These are phyloP conservation scores for Penicillium sp. DNA, from an alignment of 2,329 filamentous ascomycete genomes.

Conservation along the genomic window DNA sequence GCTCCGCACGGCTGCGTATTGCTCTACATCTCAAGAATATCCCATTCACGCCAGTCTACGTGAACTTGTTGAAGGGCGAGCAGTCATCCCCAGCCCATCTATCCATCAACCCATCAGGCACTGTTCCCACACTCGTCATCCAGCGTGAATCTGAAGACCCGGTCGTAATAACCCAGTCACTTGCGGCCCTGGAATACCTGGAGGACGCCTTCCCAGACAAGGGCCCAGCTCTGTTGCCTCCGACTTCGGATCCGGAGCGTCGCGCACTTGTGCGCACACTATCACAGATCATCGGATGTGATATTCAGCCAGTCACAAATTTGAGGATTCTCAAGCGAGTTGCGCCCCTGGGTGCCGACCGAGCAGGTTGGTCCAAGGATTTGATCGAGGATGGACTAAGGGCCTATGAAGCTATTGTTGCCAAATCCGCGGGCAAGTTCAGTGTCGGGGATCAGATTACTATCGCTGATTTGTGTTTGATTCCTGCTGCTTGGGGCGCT, in stretches of 20 bases:
- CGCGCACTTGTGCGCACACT: conserved; percentile 58
- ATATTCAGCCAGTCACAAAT: conserved; percentile 64
- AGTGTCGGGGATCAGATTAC: conserved; percentile 59
- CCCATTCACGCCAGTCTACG: conserved; percentile 47
- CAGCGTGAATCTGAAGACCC: conserved; percentile 22
- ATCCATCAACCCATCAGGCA: conserved; percentile 55
- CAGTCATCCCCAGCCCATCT: conserved; percentile 51
- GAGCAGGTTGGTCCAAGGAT: conserved; percentile 54
- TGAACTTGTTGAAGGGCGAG: conserved; percentile 59
- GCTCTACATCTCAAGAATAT: conserved; percentile 59
- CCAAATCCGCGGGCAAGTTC: conserved; percentile 48
- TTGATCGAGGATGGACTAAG: conserved; percentile 56
- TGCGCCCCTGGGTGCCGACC: conserved; percentile 45
- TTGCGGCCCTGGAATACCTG: conserved; percentile 64
- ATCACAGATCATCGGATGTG: conserved; percentile 55
- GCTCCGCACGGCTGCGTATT: conserved; percentile 62
- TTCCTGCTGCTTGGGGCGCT: conserved; percentile 62
- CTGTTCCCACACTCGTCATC: conserved; percentile 57
- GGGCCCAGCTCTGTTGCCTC: conserved; percentile 49
- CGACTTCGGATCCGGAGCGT: conserved; percentile 41
- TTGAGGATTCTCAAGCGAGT: conserved; percentile 55
- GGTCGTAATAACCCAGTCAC: conserved; percentile 56
- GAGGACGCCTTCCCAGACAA: conserved; percentile 56
- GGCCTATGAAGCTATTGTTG: conserved; percentile 55
- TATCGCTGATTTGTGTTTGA: conserved; percentile 59